A percentile compares a stretch with the other conserved stretches of the same genome.
Evolutionary conservation across 169 alveolate species (phyloP).

Genomic region (Toxoplasma gondii): DNA sequence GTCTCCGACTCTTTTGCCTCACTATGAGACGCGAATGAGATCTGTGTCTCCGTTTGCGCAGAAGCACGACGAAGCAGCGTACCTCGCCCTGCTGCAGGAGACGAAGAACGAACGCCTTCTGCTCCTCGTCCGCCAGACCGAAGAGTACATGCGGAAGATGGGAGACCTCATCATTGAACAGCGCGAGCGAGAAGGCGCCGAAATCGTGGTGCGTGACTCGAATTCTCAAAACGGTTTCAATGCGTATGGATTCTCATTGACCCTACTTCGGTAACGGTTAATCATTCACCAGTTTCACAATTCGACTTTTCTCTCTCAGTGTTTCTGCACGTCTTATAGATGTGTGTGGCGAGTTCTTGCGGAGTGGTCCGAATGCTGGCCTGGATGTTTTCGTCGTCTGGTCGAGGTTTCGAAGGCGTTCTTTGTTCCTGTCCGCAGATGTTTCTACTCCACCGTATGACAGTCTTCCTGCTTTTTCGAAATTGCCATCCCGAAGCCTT

Average conservation of each 20-base stretch:
- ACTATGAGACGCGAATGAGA: neutral
- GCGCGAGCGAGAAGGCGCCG: constrained; percentile 80
- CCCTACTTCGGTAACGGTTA: neutral
- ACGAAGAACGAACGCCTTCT: constrained; percentile 93
- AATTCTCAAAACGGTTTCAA: neutral
- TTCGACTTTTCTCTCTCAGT: too few relatives aligned
- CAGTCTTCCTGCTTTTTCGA: too few relatives aligned
- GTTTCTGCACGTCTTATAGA: too few relatives aligned
- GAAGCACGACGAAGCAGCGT: constrained; percentile 92
- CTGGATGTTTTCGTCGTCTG: too few relatives aligned
- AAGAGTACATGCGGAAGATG: constrained; percentile 89
- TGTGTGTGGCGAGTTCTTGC: too few relatives aligned
- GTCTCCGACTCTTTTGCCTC: neutral
- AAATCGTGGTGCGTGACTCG: neutral
- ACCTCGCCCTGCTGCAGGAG: constrained; percentile 87
- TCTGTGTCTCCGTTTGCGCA: constrained; percentile 12
- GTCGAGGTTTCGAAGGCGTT: too few relatives aligned
- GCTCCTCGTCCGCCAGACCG: constrained; percentile 93
- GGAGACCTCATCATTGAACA: constrained; percentile 92
- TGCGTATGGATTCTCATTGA: neutral
- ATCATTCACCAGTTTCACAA: neutral
- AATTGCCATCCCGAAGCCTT: too few relatives aligned
- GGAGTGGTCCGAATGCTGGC: too few relatives aligned
- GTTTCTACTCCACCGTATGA: too few relatives aligned
- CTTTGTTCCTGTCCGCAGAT: too few relatives aligned